A percentile compares a stretch with the other conserved stretches of the same genome.
Evolutionary conservation across 805 yeast species (phyloP).

Genomic region (Candida verbasci): DNA sequence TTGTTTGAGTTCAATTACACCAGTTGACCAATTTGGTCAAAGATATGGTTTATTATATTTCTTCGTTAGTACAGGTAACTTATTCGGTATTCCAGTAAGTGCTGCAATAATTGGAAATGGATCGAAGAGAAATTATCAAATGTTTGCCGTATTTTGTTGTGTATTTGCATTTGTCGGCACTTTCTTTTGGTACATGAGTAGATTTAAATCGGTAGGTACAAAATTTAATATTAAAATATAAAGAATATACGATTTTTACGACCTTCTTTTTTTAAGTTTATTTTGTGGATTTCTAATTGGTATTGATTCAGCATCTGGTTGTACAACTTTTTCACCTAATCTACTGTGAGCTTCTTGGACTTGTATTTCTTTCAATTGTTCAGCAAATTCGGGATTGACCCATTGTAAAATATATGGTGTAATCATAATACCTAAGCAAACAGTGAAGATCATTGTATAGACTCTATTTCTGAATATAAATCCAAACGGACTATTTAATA

Average conservation of each 20-base stretch:
- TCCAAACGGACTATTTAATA: conserved; percentile 39
- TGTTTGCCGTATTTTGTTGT: conserved; percentile 32
- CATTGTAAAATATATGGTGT: conserved; percentile 28
- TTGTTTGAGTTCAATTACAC: conserved; percentile 64
- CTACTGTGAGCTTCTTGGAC: conserved; percentile 6
- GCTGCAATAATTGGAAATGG: conserved; percentile 34
- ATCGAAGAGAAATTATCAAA: conserved; percentile 19
- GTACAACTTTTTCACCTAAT: conserved; percentile 5
- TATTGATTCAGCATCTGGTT: conserved; percentile 1
- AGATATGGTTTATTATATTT: conserved; percentile 65
- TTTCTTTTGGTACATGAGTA: conserved; percentile 24
- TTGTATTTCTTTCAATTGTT: conserved; percentile 15
- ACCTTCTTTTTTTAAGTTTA: conserved; percentile 5
- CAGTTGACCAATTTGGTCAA: conserved; percentile 61
- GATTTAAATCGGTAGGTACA: conserved; percentile 29
- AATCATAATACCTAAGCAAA: conserved; percentile 23
- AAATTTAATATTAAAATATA: conserved; percentile 7
- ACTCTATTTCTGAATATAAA: conserved; percentile 31
- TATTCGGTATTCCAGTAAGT: conserved; percentile 34
- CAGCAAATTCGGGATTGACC: conserved; percentile 36
- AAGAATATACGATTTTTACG: not conserved
- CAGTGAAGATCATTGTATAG: conserved; percentile 31
- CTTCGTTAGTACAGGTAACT: conserved; percentile 43
- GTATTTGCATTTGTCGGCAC: conserved; percentile 22
- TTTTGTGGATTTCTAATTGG: not conserved